Conservation (phyloP, 257 asterid genomes). For the Fraxinus americana region DNA sequence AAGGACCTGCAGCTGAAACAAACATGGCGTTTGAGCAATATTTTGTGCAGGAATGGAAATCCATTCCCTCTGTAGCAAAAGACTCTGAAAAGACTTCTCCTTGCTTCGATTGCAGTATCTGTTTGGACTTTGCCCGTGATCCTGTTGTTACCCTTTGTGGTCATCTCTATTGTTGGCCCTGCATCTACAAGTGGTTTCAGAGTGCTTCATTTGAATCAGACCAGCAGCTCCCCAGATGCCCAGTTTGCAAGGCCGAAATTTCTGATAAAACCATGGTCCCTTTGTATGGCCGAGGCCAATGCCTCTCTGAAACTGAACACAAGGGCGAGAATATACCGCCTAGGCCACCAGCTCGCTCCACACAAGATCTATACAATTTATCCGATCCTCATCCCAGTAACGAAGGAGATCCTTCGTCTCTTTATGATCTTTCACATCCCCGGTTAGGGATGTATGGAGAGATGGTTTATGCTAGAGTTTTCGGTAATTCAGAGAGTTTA, state of each 20-base stretch:
- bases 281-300: conserved; percentile 65
- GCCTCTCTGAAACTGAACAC: conserved; percentile 42
- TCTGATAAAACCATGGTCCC: conserved; percentile 69
- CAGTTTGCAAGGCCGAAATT: conserved; percentile 83
- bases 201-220: conserved; percentile 37
- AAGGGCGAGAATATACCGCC: conserved; percentile 61
- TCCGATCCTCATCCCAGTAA: conserved; percentile 7
- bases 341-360: conserved; percentile 59
- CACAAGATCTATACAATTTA: conserved; percentile 27
- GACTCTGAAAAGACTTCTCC: conserved; percentile 48
- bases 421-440: conserved; percentile 33
- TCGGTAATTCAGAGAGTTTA: conserved; percentile 65
- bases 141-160: conserved; percentile 89
- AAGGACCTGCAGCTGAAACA: not conserved
- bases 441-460: conserved; percentile 67
- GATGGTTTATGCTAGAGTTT: conserved; percentile 73
- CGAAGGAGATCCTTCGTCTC: conserved; percentile 26
- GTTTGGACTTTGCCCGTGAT: conserved; percentile 71
- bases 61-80: conserved; percentile 40
- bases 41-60: conserved; percentile 51
- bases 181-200: conserved; percentile 85
- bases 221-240: conserved; percentile 55
- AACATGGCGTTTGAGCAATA: conserved; percentile 62
- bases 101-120: conserved; percentile 85
- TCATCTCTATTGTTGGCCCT: conserved; percentile 93